Percentiles rank a stretch among this genome's conserved stretches.
Conservation (phyloP, 225 moss, liverwort and hornwort genomes). For the Bryum argenteum region DNA sequence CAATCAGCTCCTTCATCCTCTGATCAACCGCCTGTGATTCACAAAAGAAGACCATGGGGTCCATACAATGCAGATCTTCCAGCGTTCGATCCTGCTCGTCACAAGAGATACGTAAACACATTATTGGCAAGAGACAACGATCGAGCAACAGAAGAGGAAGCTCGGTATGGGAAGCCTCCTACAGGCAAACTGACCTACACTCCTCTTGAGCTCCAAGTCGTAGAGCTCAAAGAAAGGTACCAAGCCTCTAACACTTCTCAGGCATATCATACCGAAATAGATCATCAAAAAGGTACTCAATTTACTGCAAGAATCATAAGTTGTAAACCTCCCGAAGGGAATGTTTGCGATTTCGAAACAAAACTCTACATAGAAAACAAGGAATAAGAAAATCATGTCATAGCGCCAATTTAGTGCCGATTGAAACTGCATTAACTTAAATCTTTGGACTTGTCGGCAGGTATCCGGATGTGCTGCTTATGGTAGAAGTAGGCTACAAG, state of each 20-base stretch:
- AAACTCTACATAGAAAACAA: too few species aligned
- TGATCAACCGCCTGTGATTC: constrained; percentile 39
- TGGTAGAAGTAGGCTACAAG: constrained; percentile 96
- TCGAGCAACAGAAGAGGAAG: constrained; percentile 55
- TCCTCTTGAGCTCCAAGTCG: constrained; percentile 83
- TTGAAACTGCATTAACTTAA: background rate
- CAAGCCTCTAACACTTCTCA: background rate
- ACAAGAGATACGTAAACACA: constrained; percentile 74
- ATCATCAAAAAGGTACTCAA: background rate
- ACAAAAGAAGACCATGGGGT: constrained; percentile 41
- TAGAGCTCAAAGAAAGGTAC: constrained; percentile 87
- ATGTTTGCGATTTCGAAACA: too few species aligned
- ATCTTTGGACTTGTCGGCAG: constrained; percentile 32
- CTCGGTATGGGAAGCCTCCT: constrained; percentile 71
- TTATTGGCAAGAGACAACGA: constrained; percentile 67
- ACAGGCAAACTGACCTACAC: constrained; percentile 76
- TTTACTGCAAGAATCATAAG: background rate
- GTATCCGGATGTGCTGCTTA: constrained; percentile 80
- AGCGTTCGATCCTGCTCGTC: constrained; percentile 65
- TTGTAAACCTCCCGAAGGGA: too few species aligned
- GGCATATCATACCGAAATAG: background rate
- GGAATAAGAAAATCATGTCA: too few species aligned
- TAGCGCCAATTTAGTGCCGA: too few species aligned
- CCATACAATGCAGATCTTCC: constrained; percentile 43
- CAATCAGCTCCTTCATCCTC: constrained; percentile 36